Evolutionary conservation across 768 basidiomycete species (phyloP).

Genomic region (Cystoderma amianthinum): DNA sequence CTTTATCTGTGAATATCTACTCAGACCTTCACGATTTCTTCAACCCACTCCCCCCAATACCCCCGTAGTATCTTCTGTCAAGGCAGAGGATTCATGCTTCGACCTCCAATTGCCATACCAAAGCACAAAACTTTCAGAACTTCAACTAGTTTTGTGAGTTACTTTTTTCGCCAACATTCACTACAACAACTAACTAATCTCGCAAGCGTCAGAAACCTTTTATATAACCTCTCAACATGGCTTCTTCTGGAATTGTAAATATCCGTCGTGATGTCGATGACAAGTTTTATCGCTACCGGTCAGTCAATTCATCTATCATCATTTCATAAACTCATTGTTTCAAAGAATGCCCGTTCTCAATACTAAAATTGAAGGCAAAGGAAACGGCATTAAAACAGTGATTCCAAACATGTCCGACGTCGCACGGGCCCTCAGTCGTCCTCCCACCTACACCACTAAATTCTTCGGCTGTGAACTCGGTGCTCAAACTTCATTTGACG

Average conservation of each 20-base stretch:
- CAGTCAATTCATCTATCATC: too few relatives aligned
- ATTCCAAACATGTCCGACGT: constrained; percentile 98
- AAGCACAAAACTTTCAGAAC: constrained; percentile 56
- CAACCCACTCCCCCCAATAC: constrained; percentile 37
- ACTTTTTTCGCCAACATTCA: not conserved
- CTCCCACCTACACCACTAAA: constrained; percentile 95
- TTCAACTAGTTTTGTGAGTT: constrained; percentile 46
- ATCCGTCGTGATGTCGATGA: constrained; percentile 95
- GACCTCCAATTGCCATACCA: constrained; percentile 72
- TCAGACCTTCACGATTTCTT: constrained; percentile 55
- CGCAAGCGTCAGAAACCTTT: constrained; percentile 48
- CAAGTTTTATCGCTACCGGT: constrained; percentile 95
- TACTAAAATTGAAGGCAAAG: constrained; percentile 98
- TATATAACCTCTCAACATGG: constrained; percentile 65
- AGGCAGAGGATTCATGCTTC: constrained; percentile 90
- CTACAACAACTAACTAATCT: not conserved
- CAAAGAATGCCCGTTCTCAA: constrained; percentile 87
- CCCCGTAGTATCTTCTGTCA: constrained; percentile 48
- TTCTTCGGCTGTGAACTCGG: constrained; percentile 99
- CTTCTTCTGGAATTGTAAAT: constrained; percentile 82
- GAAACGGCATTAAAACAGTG: constrained; percentile 99
- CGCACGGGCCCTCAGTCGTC: constrained; percentile 89
- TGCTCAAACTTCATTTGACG: constrained; percentile 93
- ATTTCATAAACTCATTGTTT: too few relatives aligned
- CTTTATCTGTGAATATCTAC: constrained; percentile 3